Evolutionary conservation across 352 stramenopile species (phyloP).

Genomic region (Pythium folliculosum): DNA sequence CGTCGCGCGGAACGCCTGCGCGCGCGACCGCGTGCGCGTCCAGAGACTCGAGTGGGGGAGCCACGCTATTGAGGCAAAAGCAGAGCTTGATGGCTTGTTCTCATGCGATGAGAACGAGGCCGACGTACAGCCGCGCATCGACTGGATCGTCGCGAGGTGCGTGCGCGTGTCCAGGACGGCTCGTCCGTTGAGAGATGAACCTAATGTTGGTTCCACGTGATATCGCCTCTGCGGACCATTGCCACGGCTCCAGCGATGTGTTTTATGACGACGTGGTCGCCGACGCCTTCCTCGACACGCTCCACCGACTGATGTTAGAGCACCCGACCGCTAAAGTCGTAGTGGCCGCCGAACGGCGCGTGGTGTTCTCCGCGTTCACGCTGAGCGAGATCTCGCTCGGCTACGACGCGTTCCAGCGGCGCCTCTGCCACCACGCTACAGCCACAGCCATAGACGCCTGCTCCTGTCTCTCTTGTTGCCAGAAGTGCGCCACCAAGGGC

Average conservation of each 20-base stretch:
- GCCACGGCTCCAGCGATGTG: constrained; percentile 43
- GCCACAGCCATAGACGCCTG: background rate
- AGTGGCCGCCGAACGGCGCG: constrained; percentile 47
- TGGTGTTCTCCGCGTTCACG: constrained; percentile 56
- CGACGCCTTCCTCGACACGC: constrained; percentile 39
- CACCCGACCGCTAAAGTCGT: constrained; percentile 29
- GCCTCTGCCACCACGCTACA: constrained; percentile 38
- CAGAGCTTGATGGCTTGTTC: background rate
- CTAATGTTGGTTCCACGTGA: too few relatives aligned
- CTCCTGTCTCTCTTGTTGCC: constrained; percentile 4
- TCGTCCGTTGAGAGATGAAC: too few relatives aligned
- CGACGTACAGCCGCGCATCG: background rate
- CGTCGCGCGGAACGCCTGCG: constrained; percentile 31
- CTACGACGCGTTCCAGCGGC: constrained; percentile 51
- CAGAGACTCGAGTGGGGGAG: constrained; percentile 31
- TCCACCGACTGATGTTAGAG: constrained; percentile 43
- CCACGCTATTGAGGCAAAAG: background rate
- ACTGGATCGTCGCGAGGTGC: constrained; percentile 37
- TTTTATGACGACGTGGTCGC: constrained; percentile 65
- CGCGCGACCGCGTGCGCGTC: constrained; percentile 30
- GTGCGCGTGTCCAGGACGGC: background rate
- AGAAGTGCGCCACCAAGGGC: background rate
- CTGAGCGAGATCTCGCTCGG: constrained; percentile 54
- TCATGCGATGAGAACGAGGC: constrained; percentile 28
- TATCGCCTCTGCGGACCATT: background rate